Base-by-base conservation (phyloP, 192 early-diverging fungal species). In the Entomortierella parvispora region DNA sequence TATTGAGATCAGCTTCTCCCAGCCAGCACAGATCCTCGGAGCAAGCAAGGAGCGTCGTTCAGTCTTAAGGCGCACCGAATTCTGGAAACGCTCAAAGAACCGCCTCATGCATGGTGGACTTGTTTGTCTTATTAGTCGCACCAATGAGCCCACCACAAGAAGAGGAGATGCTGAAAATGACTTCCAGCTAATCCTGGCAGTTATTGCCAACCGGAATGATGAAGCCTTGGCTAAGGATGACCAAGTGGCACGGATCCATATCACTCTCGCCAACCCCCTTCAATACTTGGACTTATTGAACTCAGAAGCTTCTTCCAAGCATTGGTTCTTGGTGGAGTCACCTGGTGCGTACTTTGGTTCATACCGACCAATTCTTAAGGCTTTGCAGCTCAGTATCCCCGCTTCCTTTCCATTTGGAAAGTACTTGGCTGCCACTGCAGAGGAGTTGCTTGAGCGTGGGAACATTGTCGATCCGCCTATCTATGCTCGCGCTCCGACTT, bases 71-170 rank as follows among this genome's bases (percentile, higher is more conserved):
- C n/a, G 84, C 5, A 50, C 8, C 1, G 49, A 85, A 11, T 87
- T 80, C 61, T 87, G 85, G 87, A 54, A 83, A 31, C 64, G 71
- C n/a, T 68, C 71, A 33, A 71, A 65, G 34, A 50, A 64, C 4
- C 80, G 76, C 25, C 53, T 88, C 20, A 82, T 81, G 71, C 58
- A 65, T 37, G 85, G 85, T 11, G 71, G 76, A 25, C 62, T 88
- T 15, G 59, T 87, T 8, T 86, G 85, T 37, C 33, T 86, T 12
- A 58, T 67, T 14, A 63, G 78, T 44, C 75, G 71, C 18, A n/a
- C 42, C 14, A 34, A 53, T 58, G 48, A 25, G 15, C 28, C 29
- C 18, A 5, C 20, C 33, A 22, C 22, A 12, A n/a, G n/a, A 1
- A 10, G 49, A 6, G 37, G 22, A 5, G 29, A 12, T n/a, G 34